Conservation (phyloP, 257 asterid species). For the Solanum paucissectum region DNA sequence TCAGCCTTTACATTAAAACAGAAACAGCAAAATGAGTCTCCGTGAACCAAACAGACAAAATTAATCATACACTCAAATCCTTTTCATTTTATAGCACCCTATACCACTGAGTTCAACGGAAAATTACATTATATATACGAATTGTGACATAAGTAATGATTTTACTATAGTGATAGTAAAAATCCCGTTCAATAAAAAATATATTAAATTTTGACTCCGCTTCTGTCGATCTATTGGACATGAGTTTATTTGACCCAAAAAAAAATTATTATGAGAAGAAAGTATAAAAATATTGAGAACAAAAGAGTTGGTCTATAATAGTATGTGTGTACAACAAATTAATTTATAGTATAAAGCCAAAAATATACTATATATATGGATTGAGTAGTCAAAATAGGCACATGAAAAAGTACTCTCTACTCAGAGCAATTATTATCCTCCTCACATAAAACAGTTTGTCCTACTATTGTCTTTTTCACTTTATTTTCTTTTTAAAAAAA, state of each 20-base stretch:
- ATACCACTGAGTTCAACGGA: not conserved
- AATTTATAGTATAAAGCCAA: constrained; percentile 5
- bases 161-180: not conserved
- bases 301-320: not conserved
- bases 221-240: too few relatives aligned
- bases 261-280: too few relatives aligned
- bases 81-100: not conserved
- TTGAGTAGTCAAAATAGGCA: constrained; percentile 29
- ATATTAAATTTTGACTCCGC: too few relatives aligned
- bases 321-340: not conserved
- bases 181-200: not conserved
- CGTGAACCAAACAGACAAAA: not conserved
- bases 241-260: too few relatives aligned
- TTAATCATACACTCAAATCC: not conserved
- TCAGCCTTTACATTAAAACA: not conserved
- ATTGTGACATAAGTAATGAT: not conserved
- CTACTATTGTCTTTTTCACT: not conserved
- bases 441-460: not conserved
- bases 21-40: not conserved
- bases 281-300: not conserved
- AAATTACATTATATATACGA: not conserved
- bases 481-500: not conserved
- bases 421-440: constrained; percentile 18
- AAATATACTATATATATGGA: not conserved
- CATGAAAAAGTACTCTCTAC: constrained; percentile 14